Base-by-base conservation (phyloP, 768 basidiomycete genomes). In the Podaxis carcinomalis region DNA sequence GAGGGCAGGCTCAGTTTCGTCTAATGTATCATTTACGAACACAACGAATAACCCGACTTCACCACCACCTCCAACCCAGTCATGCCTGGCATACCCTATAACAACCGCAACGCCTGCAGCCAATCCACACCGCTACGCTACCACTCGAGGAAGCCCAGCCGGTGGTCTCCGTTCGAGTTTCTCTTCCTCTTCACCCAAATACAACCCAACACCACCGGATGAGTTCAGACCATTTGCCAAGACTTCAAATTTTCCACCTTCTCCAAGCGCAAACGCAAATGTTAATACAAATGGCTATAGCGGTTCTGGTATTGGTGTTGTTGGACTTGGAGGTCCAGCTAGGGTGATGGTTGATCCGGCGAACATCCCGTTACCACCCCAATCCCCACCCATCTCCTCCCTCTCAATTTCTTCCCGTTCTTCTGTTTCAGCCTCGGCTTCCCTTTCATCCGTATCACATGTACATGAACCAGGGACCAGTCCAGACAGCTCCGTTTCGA, bases 361-460 rank as follows among this genome's bases (percentile, higher is more conserved):
- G 14, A 73, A 76, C 1, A 79, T 87, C 61, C 86, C 87, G n/a
- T 71, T 87, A 3, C 85, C 87, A 2, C 83, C 87, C 1, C 77
- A 85, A 62, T 92, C 90, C 1, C 90, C 90, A 13, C 86, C 90
- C 0, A 75, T 79, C 28, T 92, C 90, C 21, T 77, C 86, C 0
- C 64, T 92, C 14, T 93, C 90, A 0, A 82, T 87, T 65, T 92
- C 90, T n/a, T 91, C 90, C 3, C 83, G 75, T n/a, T 91, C 89
- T 1, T 89, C 88, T 2, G 74, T 78, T 11, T 59, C 59, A 4
- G 36, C 21, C n/a, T 39, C 52, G 52, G 47, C 25, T 14, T 88
- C 88, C 0, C 76, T 73, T 11, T 83, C 85, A 0, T 83, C 86
- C 1, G 63, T 73, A 11, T 80, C 80, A 1, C 69, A 72, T 39